phyloP scores from a whole-genome alignment of 1,139 yeast species.

The Geotrichum siamense region DNA sequence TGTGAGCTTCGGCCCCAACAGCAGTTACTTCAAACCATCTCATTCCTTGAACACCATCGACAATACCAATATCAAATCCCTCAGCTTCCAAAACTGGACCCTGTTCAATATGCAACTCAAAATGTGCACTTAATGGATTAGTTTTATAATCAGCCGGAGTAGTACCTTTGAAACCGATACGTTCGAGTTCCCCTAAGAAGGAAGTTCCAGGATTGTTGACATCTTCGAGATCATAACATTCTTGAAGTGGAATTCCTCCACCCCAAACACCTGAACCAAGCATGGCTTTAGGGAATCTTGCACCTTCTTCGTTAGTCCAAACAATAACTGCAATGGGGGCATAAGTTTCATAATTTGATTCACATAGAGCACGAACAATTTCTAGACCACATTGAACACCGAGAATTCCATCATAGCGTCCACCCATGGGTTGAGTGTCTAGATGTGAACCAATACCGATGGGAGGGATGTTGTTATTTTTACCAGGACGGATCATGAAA shows the following conservation, averaged over 20 bases:
- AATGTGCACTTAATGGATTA: slow-evolving; percentile 60
- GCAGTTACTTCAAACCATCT: slow-evolving; percentile 52
- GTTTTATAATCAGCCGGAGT: slow-evolving; percentile 42
- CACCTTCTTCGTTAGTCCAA: slow-evolving; percentile 80
- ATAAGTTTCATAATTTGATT: slow-evolving; percentile 49
- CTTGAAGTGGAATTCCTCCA: slow-evolving; percentile 42
- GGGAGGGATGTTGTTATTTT: slow-evolving; percentile 42
- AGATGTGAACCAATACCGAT: slow-evolving; percentile 68
- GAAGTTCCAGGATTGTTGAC: slow-evolving; percentile 44
- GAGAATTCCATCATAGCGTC: slow-evolving; percentile 63
- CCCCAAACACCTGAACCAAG: slow-evolving; percentile 67
- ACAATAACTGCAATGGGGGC: slow-evolving; percentile 58
- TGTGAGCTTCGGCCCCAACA: slow-evolving; percentile 57
- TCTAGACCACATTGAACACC: slow-evolving; percentile 66
- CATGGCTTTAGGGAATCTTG: slow-evolving; percentile 60
- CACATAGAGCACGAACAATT: slow-evolving; percentile 56
- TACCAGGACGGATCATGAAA: slow-evolving; percentile 58
- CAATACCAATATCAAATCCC: slow-evolving; percentile 53
- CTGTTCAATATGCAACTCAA: slow-evolving; percentile 70
- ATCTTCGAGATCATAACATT: slow-evolving; percentile 46
- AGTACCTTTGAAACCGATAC: slow-evolving; percentile 58
- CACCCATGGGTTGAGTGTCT: slow-evolving; percentile 77
- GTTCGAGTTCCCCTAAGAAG: slow-evolving; percentile 47
- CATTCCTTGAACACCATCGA: slow-evolving; percentile 60
- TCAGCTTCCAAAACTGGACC: slow-evolving; percentile 61